Evolutionary conservation across 164 flowering plant species (phyloP), one percentile per base, ranked within the genome.

Genomic region (Tinospora cordifolia): DNA sequence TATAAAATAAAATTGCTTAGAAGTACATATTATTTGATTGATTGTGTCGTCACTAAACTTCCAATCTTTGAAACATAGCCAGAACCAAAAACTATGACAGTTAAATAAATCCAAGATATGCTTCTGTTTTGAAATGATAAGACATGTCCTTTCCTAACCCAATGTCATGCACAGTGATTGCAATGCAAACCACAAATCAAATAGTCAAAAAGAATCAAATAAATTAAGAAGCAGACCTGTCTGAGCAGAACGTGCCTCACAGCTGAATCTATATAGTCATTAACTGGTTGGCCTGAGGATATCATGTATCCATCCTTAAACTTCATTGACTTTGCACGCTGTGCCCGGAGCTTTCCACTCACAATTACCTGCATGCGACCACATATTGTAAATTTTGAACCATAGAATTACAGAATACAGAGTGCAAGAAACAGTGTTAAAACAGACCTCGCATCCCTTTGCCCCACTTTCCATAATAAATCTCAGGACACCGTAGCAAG

Each of bases 241-340:
- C 93, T 81, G 26, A 89, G 80, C 30, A 90, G 90, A 58, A 90
- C 93, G 76, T 89, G 97, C 71, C 93, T 83, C 46, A 90, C 90
- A 24, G 97, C 97, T 7, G 97, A 81, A 72, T 89, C 92, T 62
- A 90, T 89, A 40, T 89, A 89, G 63, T 89, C 93, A 0, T 87
- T 89, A 0, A 87, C 92, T 38, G 97, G 91, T 47, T 90, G 91
- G 63, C 96, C 96, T 65, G 93, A 87, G 22, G 96, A 90, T 1
- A 90, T 83, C 96, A 90, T 90, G 75, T 88, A 88, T 3, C 96
- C 96, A 79, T 88, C 96, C 82, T 90, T 90, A 69, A 90, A 90
- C 82, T 90, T 90, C 96, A 90, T 88, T 11, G 96, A 88, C 68
- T 88, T 90, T 0, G 93, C 93, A 75, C 93, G 87, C 51, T 83